Conservation (phyloP, 2,329 filamentous ascomycete species). For the Monosporascus cannonballus region DNA sequence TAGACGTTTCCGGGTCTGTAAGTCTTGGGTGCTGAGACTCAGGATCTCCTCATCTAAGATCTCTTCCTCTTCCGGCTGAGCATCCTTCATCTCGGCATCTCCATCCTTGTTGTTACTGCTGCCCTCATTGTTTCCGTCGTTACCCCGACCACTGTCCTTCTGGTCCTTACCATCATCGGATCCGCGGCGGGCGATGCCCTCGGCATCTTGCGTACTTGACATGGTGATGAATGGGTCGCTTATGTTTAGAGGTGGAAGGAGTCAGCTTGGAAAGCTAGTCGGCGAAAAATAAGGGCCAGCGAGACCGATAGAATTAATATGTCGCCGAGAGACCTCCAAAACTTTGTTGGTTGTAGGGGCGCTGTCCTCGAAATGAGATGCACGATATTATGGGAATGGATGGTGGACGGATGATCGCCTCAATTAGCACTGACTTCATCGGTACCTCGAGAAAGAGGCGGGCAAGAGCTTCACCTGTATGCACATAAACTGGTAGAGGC, state of each 20-base stretch:
- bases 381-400: too few species aligned
- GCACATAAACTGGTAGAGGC: background rate
- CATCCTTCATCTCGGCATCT: slow-evolving; percentile 90
- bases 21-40: slow-evolving; percentile 88
- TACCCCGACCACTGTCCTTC: slow-evolving; percentile 45
- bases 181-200: slow-evolving; percentile 19
- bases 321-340: background rate
- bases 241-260: background rate
- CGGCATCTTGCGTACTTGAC: slow-evolving; percentile 24
- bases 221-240: slow-evolving; percentile 14
- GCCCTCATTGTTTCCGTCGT: slow-evolving; percentile 47
- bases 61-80: slow-evolving; percentile 67
- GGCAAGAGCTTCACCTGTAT: background rate
- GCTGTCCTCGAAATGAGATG: too few species aligned
- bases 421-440: background rate
- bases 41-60: slow-evolving; percentile 91
- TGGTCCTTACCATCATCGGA: slow-evolving; percentile 41
- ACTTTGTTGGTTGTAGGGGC: background rate
- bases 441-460: background rate
- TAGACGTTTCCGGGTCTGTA: slow-evolving; percentile 81
- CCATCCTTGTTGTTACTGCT: slow-evolving; percentile 55
- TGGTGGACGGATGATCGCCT: too few species aligned
- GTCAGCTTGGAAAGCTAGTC: background rate
- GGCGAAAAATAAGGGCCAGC: background rate
- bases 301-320: background rate